Evolutionary conservation across 495 filamentous ascomycete species (phyloP).

Genomic region (Xanthoparmelia taractica): DNA sequence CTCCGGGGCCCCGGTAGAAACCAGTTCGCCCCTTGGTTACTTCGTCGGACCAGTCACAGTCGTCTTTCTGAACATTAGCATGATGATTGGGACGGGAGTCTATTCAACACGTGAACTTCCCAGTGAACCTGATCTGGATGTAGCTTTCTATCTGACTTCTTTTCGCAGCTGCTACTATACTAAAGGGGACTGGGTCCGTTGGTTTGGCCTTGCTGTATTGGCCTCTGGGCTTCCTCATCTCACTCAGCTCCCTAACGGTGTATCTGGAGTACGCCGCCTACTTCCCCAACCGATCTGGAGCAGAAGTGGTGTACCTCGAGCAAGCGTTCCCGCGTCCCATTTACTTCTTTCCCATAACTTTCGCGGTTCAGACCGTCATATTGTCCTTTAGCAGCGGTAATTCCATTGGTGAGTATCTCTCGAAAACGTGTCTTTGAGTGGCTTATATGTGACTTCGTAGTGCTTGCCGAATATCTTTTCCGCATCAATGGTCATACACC

Average conservation of each 20-base stretch:
- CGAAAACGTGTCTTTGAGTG: neutral
- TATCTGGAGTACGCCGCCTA: constrained; percentile 56
- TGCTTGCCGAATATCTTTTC: constrained; percentile 49
- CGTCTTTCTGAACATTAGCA: constrained; percentile 54
- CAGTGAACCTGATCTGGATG: neutral
- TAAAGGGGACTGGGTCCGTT: constrained; percentile 50
- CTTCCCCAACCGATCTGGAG: constrained; percentile 58
- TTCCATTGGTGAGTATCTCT: constrained; percentile 39
- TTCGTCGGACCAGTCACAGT: constrained; percentile 48
- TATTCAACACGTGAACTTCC: constrained; percentile 45
- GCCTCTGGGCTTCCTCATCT: constrained; percentile 50
- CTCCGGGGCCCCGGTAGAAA: constrained; percentile 54
- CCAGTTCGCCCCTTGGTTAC: constrained; percentile 52
- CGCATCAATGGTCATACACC: constrained; percentile 39
- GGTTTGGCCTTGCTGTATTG: constrained; percentile 55
- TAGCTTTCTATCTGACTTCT: neutral
- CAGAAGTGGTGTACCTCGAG: constrained; percentile 60
- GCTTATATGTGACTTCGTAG: neutral
- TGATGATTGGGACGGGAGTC: constrained; percentile 61
- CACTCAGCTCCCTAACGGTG: constrained; percentile 42
- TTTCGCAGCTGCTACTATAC: constrained; percentile 38
- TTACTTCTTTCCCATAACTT: constrained; percentile 54
- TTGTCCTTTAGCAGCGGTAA: constrained; percentile 58
- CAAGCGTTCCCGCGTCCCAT: constrained; percentile 55
- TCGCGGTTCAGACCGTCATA: constrained; percentile 51